A percentile compares a stretch with the other conserved stretches of the same genome.
Evolutionary conservation across 2,329 filamentous ascomycete genomes (phyloP).

Genomic region (Aspergillus persii): DNA sequence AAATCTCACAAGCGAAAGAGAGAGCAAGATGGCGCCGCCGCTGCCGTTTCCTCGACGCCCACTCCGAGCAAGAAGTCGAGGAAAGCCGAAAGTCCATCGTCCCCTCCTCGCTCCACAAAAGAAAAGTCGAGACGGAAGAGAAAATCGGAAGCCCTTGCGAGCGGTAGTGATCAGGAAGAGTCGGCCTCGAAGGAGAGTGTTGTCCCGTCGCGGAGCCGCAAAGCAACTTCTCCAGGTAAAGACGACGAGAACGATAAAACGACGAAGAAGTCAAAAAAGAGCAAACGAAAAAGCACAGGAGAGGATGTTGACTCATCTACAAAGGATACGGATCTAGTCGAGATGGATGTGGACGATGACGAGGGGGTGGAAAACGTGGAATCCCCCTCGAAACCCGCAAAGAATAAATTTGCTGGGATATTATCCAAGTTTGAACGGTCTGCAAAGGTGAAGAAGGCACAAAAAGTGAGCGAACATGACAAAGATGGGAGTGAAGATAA

Average conservation of each 20-base stretch:
- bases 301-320: constrained; percentile 13
- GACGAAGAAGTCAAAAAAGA: constrained; percentile 37
- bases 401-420: constrained; percentile 36
- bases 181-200: constrained; percentile 27
- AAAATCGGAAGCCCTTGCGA: constrained; percentile 18
- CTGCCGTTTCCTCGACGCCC: constrained; percentile 22
- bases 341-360: constrained; percentile 6
- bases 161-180: constrained; percentile 34
- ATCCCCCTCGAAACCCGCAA: constrained; percentile 17
- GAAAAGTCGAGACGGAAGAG: constrained; percentile 28
- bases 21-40: constrained; percentile 26
- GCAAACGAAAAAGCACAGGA: constrained; percentile 33
- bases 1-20: constrained; percentile 36
- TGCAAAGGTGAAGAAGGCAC: constrained; percentile 19
- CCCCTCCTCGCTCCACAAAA: constrained; percentile 26
- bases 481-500: constrained; percentile 6
- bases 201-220: constrained; percentile 26
- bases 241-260: constrained; percentile 18
- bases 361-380: neutral
- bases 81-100: constrained; percentile 22
- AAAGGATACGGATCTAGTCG: constrained; percentile 27
- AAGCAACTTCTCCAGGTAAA: constrained; percentile 25
- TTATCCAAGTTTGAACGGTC: constrained; percentile 42
- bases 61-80: constrained; percentile 41
- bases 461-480: constrained; percentile 12